Conservation (phyloP, 2,329 filamentous ascomycete species). For the Coniochaeta pulveracea region DNA sequence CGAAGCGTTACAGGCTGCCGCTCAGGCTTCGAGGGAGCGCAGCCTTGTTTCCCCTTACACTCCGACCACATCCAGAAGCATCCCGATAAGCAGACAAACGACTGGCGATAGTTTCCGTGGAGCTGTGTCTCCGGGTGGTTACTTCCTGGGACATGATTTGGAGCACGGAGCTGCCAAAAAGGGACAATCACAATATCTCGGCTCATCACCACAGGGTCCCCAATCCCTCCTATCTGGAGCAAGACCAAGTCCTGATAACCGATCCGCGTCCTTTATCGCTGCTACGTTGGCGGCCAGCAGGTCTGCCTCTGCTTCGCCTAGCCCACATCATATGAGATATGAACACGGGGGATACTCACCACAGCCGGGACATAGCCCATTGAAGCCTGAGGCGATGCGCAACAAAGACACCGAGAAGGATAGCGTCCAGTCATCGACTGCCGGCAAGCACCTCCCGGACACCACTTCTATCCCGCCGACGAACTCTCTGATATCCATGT, state of each 20-base stretch:
- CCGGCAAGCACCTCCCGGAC: slow-evolving; percentile 31
- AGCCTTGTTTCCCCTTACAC: too few species aligned
- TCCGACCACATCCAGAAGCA: slow-evolving; percentile 10
- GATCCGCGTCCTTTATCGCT: slow-evolving; percentile 46
- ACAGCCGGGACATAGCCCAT: background rate
- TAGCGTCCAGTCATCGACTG: slow-evolving; percentile 17
- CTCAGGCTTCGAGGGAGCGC: slow-evolving; percentile 24
- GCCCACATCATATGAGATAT: too few species aligned
- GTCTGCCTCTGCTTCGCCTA: slow-evolving; percentile 40
- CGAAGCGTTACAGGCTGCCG: slow-evolving; percentile 32
- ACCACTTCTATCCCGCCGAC: slow-evolving; percentile 50
- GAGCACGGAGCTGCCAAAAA: slow-evolving; percentile 13
- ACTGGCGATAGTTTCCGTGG: slow-evolving; percentile 21
- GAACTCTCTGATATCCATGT: slow-evolving; percentile 55
- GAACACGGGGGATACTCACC: slow-evolving; percentile 17
- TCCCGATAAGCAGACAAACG: slow-evolving; percentile 22
- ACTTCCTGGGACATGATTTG: slow-evolving; percentile 9
- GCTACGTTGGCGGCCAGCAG: slow-evolving; percentile 52
- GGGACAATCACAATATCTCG: slow-evolving; percentile 13
- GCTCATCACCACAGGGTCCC: slow-evolving; percentile 7
- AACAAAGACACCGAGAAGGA: slow-evolving; percentile 17
- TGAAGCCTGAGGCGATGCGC: slow-evolving; percentile 12
- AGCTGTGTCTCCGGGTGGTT: slow-evolving; percentile 8
- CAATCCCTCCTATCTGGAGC: slow-evolving; percentile 8
- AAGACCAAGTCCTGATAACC: slow-evolving; percentile 21